Evolutionary conservation across 2,329 filamentous ascomycete species (phyloP), one percentile per base, ranked within the genome.

Genomic region (Phoma sp.): DNA sequence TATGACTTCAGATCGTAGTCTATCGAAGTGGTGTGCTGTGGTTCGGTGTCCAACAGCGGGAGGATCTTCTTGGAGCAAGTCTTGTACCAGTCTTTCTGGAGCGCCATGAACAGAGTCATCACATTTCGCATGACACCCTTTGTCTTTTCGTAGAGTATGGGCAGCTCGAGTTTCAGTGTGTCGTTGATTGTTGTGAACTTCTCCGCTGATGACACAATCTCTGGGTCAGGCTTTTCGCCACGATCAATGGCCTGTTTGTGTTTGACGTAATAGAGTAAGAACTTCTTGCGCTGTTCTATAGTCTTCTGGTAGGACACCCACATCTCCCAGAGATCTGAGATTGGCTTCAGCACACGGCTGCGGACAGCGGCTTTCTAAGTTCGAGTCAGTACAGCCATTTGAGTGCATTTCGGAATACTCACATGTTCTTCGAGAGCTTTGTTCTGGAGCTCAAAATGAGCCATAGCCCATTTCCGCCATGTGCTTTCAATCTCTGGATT

Each of bases 261-360:
- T 64, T 90, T 90, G 62, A 94, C 91, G 74, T 91, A 98, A 70
- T 97, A 92, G 15, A 94, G 80, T 13, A 96, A 85, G n/a, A 91
- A 88, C 80, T 98, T 98, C 65, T 93, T 89, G 22, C 95, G 89
- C 78, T 98, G 96, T 71, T 92, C 91, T 86, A 98, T 96, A 4
- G 95, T 89, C 55, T 92, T 85, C 43, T 92, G 90, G 2, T 94
- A 92, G 32, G 91, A 90, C 48, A 90, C 88, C 68, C 96, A 93
- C 8, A 91, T 82, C 68, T 90, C 88, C 72, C 95, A 89, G 27
- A 93, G 83, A 40, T 85, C 84, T 63, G 91, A 84, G 74, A 96
- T 91, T 1, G 92, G 94, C 63, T 93, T 88, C 59, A 96, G 91
- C 43, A 96, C 91, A 66, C 88, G 87, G 72, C 89, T 91, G 47